A percentile compares a stretch with the other conserved stretches of the same genome.
Conservation (phyloP, 306 rosid species). For the barrel medic (Medicago truncatula) region MtrunA17r5.0-ANR NC_053042.1:47561501-47562000, state of each 20-base stretch:
- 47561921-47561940: neutral
- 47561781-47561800: conserved; percentile 6
- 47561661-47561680: conserved; percentile 98
- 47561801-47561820: conserved; percentile 3
- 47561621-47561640: conserved; percentile 96
- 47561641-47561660: conserved; percentile 98
- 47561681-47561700: conserved; percentile 89
- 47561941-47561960: neutral
- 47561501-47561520: conserved; percentile 20
- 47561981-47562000: neutral
- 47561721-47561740: conserved; percentile 17
- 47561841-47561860: neutral
- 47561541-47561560: neutral
- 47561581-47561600: conserved; percentile 1
- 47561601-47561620: conserved; percentile 50
- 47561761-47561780: neutral
- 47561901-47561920: conserved; percentile 8
- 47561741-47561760: conserved; percentile 12
- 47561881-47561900: conserved; percentile 21
- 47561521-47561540: conserved; percentile 4
- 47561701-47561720: conserved; percentile 87
- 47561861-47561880: neutral
- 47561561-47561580: neutral
- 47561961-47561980: conserved; percentile 17
- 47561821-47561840: conserved; percentile 7